Evolutionary conservation across 495 filamentous ascomycete genomes (phyloP).

Genomic region (Articulospora tetracladia): DNA sequence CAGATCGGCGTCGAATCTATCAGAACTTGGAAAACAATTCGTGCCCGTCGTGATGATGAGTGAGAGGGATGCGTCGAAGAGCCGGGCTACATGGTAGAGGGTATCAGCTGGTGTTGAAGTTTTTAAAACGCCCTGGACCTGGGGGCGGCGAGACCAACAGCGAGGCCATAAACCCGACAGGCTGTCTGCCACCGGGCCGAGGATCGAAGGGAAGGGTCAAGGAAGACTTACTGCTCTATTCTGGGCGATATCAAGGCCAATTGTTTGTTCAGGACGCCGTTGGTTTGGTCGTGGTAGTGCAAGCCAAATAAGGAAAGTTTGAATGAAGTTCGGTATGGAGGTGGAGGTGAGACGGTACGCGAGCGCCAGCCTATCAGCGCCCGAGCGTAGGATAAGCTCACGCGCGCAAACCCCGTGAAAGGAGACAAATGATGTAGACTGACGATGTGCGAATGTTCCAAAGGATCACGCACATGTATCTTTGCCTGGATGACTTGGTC

Average conservation of each 20-base stretch:
- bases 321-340: conserved; percentile 9
- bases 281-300: conserved; percentile 13
- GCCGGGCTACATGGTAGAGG: conserved; percentile 14
- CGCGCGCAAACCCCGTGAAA: conserved; percentile 12
- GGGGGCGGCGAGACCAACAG: conserved; percentile 5
- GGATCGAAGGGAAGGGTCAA: background rate
- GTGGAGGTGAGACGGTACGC: conserved; percentile 19
- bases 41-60: conserved; percentile 2
- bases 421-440: background rate
- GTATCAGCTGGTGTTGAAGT: conserved; percentile 14
- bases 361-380: conserved; percentile 12
- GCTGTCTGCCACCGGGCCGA: background rate
- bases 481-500: too few species aligned
- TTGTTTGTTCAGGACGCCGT: conserved; percentile 9
- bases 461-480: background rate
- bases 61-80: background rate
- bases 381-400: conserved; percentile 13
- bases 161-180: background rate
- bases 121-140: conserved; percentile 14
- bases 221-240: conserved; percentile 15
- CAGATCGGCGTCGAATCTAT: conserved; percentile 1
- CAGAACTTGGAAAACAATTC: background rate
- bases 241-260: conserved; percentile 8
- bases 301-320: conserved; percentile 23
- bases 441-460: background rate